phyloP scores from a whole-genome alignment of 2,329 filamentous ascomycete genomes.

The Karstenula rhodostoma region DNA sequence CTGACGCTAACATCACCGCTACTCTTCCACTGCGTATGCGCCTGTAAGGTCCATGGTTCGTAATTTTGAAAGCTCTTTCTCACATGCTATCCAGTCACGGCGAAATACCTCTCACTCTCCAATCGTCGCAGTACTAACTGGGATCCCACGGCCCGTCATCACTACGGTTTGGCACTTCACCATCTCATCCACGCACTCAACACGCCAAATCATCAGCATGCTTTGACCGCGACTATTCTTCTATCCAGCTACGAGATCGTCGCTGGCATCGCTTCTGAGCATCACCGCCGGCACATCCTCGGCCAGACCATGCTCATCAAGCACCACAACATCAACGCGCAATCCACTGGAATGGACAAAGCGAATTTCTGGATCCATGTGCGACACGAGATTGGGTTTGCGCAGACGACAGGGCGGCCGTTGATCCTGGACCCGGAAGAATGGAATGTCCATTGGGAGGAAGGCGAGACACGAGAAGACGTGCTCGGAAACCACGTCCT shows the following conservation, averaged over 20 bases:
- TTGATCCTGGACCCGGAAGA: constrained; percentile 39
- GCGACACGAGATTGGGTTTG: constrained; percentile 43
- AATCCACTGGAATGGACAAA: constrained; percentile 36
- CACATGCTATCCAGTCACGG: constrained; percentile 27
- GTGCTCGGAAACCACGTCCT: constrained; percentile 42
- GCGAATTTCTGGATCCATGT: constrained; percentile 49
- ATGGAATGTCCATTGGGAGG: constrained; percentile 41
- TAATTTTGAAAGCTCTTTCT: neutral
- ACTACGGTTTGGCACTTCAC: constrained; percentile 42
- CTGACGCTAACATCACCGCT: constrained; percentile 40
- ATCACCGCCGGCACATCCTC: constrained; percentile 41
- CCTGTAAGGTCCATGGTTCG: constrained; percentile 17
- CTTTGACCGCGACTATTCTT: constrained; percentile 44
- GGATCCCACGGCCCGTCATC: constrained; percentile 36
- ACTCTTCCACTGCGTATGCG: constrained; percentile 45
- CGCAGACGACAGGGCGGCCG: constrained; percentile 39
- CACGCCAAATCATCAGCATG: constrained; percentile 36
- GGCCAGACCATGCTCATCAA: constrained; percentile 43
- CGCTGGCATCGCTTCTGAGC: constrained; percentile 35
- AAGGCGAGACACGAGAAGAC: constrained; percentile 42
- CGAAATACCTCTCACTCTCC: constrained; percentile 43
- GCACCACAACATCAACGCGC: constrained; percentile 36
- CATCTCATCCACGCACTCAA: constrained; percentile 40
- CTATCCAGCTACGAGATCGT: constrained; percentile 46
- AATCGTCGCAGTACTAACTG: constrained; percentile 37